A percentile compares a stretch with the other conserved stretches of the same genome.
phyloP scores from a whole-genome alignment of 192 early-diverging fungal genomes.

The Linnemannia schmuckeri region DNA sequence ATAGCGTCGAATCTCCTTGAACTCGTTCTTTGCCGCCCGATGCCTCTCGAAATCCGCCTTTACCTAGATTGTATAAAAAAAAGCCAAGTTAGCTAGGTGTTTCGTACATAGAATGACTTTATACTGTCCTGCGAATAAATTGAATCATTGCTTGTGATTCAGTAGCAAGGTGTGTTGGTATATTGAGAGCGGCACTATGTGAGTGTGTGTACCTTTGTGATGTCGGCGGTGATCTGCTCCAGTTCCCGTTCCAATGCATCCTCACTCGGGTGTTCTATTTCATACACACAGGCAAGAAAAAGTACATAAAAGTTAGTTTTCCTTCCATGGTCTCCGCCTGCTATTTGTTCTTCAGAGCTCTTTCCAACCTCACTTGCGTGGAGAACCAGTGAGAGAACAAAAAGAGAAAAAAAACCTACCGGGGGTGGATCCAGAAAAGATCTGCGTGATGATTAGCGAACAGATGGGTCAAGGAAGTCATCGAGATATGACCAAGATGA shows the following conservation, averaged over 20 bases:
- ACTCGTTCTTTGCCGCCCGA: constrained; percentile 38
- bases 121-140: neutral
- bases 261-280: constrained; percentile 42
- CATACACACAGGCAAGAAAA: neutral
- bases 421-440: constrained; percentile 51
- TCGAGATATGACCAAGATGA: neutral
- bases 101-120: no score
- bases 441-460: constrained; percentile 26
- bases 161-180: neutral
- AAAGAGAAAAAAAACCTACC: constrained; percentile 30
- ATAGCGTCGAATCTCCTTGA: constrained; percentile 48
- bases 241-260: constrained; percentile 36
- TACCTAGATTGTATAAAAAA: constrained; percentile 2
- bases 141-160: neutral
- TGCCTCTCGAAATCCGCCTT: constrained; percentile 51
- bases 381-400: neutral
- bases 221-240: constrained; percentile 32
- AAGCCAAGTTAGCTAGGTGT: neutral
- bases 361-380: neutral
- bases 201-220: constrained; percentile 16
- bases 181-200: neutral
- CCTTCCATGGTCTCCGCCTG: no score
- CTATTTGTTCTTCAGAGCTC: neutral
- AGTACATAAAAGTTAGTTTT: neutral
- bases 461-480: neutral